These are phyloP conservation scores for Gloeostereum incarnatum DNA, from an alignment of 768 basidiomycete species.

Conservation along the genomic window DNA sequence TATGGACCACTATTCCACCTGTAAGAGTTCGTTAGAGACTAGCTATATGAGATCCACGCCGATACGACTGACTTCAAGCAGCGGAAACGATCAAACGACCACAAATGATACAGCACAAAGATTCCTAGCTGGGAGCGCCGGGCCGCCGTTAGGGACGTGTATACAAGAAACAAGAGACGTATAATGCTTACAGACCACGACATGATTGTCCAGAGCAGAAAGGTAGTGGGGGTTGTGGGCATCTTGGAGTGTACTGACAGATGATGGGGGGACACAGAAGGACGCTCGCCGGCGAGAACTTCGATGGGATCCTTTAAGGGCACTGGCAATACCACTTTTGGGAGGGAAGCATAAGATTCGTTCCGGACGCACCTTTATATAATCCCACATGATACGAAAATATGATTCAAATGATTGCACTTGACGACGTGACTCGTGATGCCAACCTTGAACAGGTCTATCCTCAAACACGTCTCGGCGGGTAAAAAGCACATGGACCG, in stretches of 20 bases:
- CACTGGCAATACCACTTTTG: conserved; percentile 6
- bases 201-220: conserved; percentile 56
- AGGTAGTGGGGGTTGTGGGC: conserved; percentile 50
- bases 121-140: conserved; percentile 32
- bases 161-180: not conserved
- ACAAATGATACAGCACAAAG: conserved; percentile 67
- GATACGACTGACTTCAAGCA: conserved; percentile 43
- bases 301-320: conserved; percentile 9
- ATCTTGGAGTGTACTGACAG: no score
- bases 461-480: no score
- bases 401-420: no score
- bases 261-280: no score
- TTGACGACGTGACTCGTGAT: no score
- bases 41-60: not conserved
- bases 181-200: conserved; percentile 33
- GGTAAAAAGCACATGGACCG: no score
- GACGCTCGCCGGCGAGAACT: conserved; percentile 15
- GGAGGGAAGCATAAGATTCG: no score
- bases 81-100: conserved; percentile 73
- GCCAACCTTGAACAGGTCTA: no score
- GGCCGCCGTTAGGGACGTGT: not conserved
- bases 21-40: not conserved
- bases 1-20: conserved; percentile 65
- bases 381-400: no score
- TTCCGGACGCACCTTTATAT: no score